Percentiles rank a stretch among this genome's conserved stretches.
phyloP scores from a whole-genome alignment of 441 rosid genomes.

The Populus hybrid region DNA sequence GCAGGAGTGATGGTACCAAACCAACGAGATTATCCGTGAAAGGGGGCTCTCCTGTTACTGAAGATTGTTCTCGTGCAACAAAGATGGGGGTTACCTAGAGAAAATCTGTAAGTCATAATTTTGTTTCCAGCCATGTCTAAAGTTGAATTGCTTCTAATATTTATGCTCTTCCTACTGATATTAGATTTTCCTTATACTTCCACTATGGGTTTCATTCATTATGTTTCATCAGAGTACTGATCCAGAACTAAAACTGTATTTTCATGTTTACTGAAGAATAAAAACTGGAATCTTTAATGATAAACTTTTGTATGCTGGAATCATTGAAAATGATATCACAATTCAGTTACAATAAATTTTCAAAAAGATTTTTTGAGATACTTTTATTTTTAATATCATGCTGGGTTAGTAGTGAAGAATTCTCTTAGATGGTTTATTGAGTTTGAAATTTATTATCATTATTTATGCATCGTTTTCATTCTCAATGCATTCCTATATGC shows the following conservation, averaged over 20 bases:
- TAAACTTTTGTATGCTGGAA: background rate
- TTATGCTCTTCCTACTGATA: background rate
- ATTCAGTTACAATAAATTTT: background rate
- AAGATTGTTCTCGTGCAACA: slow-evolving; percentile 34
- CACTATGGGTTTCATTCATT: background rate
- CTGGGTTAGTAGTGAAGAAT: background rate
- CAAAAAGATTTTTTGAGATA: background rate
- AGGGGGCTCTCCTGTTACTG: slow-evolving; percentile 31
- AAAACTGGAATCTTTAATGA: background rate
- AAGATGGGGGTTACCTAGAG: slow-evolving; percentile 36
- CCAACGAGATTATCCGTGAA: slow-evolving; percentile 33
- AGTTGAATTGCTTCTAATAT: background rate
- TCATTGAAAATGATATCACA: background rate
- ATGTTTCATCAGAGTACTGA: background rate
- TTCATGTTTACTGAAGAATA: background rate
- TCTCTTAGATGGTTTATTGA: background rate
- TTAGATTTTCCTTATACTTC: background rate
- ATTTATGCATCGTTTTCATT: background rate
- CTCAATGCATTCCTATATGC: background rate
- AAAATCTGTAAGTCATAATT: slow-evolving; percentile 38
- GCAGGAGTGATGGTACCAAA: slow-evolving; percentile 36
- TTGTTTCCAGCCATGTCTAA: background rate
- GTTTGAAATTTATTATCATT: background rate
- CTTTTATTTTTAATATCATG: background rate
- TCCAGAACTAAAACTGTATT: background rate